Evolutionary conservation across 2,329 filamentous ascomycete species (phyloP), one percentile per base, ranked within the genome.

Genomic region (Pseudocercospora crystallina): DNA sequence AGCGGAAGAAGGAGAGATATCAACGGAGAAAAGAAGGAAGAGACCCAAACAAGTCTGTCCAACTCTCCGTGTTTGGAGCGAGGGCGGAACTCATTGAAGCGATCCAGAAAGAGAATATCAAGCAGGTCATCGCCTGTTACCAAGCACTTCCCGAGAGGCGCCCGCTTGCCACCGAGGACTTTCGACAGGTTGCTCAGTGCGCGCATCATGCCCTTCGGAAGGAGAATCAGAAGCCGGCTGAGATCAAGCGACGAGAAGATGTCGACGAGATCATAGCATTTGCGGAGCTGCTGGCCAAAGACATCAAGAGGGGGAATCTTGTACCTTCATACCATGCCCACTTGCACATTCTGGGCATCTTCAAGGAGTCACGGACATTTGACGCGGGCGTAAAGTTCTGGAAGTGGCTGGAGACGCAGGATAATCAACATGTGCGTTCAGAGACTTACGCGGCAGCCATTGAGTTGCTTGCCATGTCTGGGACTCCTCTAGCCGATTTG

Each of bases 381-480:
- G 58, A 58, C 34, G 43, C 48, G n/a, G 64, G 62, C 8, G 32
- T 59, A 4, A 59, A 64, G 2, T 75, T 79, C 54, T 81, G 77
- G 77, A 57, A 65, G 14, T 80, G 76, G 76, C 65, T 80, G 11
- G 56, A 66, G 17, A 49, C 61, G 3, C 71, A 76, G 55, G 69
- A 72, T 40, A 70, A 76, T 13, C 61, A 64, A 5, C 69, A 70
- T 43, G 67, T 76, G 8, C 70, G 72, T 44, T 61, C 66, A 12
- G 62, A 67, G 4, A 72, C 76, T 0, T 80, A 79, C 52, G 77
- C 76, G 5, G 71, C 71, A 7, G 76, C 74, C 1, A 77, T 80
- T 29, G 75, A 79, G 54, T 61, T 77, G 35, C 62, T 78, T 44
- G 73, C 75, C 9, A 69, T 70, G 11, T 67, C 72, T 43, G 70